Conservation (phyloP, 495 filamentous ascomycete genomes). For the Corynascus novoguineensis region DNA sequence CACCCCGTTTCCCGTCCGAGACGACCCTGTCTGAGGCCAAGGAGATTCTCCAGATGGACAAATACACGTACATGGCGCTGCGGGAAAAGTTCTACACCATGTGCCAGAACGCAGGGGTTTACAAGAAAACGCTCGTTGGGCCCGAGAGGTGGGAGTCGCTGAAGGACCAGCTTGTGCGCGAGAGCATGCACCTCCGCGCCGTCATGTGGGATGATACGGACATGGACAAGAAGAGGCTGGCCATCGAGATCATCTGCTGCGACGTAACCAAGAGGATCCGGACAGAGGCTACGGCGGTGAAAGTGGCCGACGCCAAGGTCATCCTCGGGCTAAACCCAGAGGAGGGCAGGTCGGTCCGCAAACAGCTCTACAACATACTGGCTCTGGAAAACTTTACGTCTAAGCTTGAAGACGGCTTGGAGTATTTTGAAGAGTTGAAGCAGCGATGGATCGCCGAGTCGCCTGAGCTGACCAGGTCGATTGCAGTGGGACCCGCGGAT, state of each 20-base stretch:
- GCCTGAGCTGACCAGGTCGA: conserved; percentile 50
- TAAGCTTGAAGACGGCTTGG: conserved; percentile 63
- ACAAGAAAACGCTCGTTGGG: conserved; percentile 69
- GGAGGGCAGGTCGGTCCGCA: conserved; percentile 59
- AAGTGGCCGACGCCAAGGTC: conserved; percentile 67
- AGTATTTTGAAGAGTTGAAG: conserved; percentile 68
- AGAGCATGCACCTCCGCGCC: conserved; percentile 58
- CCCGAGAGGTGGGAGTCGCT: conserved; percentile 67
- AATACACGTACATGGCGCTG: conserved; percentile 54
- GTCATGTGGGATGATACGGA: conserved; percentile 53
- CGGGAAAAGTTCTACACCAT: conserved; percentile 64
- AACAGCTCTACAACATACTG: conserved; percentile 61
- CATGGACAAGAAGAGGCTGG: conserved; percentile 46
- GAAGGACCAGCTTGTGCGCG: conserved; percentile 62
- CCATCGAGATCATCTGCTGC: conserved; percentile 72
- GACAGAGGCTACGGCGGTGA: conserved; percentile 55
- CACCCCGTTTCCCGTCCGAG: conserved; percentile 74
- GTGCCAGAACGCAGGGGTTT: conserved; percentile 57
- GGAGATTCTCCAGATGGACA: conserved; percentile 59
- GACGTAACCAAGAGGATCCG: conserved; percentile 79
- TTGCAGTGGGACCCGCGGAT: conserved; percentile 50
- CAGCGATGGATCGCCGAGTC: conserved; percentile 59
- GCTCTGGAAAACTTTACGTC: conserved; percentile 66
- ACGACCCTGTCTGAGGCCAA: conserved; percentile 78
- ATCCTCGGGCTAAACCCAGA: conserved; percentile 66